Evolutionary conservation across 176 grass and related monocot genomes (phyloP).

Genomic region (Oryza glaberrima): DNA sequence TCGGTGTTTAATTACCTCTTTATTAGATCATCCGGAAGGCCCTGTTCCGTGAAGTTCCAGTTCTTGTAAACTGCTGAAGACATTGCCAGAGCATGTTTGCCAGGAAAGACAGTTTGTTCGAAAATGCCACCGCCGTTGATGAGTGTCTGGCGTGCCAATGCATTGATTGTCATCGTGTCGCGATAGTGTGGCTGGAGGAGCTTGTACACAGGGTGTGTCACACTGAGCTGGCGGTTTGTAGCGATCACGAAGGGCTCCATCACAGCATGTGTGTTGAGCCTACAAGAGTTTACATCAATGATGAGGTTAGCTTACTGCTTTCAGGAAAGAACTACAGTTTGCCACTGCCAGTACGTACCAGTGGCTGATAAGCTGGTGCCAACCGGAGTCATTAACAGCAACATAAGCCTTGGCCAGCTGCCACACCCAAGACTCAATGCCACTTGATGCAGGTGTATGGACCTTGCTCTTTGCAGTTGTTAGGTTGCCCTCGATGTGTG

Average conservation of each 20-base stretch:
- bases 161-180: constrained; percentile 41
- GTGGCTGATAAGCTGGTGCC: constrained; percentile 33
- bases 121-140: constrained; percentile 50
- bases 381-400: constrained; percentile 12
- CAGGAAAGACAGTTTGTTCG: constrained; percentile 41
- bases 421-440: constrained; percentile 15
- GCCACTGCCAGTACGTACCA: background rate
- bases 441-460: background rate
- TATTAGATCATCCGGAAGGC: constrained; percentile 1
- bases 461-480: constrained; percentile 13
- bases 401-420: constrained; percentile 24
- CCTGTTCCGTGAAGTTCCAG: constrained; percentile 36
- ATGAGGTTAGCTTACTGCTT: background rate
- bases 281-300: background rate
- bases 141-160: constrained; percentile 34
- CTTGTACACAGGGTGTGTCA: constrained; percentile 14
- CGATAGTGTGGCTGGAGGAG: constrained; percentile 27
- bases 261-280: constrained; percentile 32
- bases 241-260: constrained; percentile 35
- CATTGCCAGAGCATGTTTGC: constrained; percentile 34
- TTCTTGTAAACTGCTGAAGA: background rate
- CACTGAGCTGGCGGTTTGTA: constrained; percentile 28
- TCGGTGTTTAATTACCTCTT: background rate
- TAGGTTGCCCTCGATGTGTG: background rate
- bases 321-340: background rate